These are phyloP conservation scores for Boletellus dicymbophilus DNA, from an alignment of 1,284 basidiomycete genomes.

Conservation along the genomic window DNA sequence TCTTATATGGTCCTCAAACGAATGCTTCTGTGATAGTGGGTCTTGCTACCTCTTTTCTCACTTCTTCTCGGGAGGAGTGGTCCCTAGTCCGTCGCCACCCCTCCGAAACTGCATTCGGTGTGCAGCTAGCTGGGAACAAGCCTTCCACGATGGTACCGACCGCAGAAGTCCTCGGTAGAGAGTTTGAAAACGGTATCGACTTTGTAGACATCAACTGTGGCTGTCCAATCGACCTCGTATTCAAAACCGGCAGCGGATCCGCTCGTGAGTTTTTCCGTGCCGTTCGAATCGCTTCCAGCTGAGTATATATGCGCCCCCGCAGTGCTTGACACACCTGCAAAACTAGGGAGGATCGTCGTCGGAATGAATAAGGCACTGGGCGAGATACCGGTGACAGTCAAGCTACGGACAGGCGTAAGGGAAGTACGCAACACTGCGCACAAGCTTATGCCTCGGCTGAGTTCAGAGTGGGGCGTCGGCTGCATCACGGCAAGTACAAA, in stretches of 20 bases:
- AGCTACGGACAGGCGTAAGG: conserved; percentile 91
- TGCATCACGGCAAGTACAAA: conserved; percentile 71
- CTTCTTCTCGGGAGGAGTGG: conserved; percentile 90
- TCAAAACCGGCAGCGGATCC: conserved; percentile 88
- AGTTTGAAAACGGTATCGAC: conserved; percentile 69
- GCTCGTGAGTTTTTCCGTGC: conserved; percentile 57
- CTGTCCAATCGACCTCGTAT: conserved; percentile 97
- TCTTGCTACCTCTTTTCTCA: conserved; percentile 78
- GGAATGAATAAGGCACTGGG: conserved; percentile 94
- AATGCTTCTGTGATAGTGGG: conserved; percentile 56
- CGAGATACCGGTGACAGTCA: conserved; percentile 94
- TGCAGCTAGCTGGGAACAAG: conserved; percentile 84
- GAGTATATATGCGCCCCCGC: neutral
- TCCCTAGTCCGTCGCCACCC: conserved; percentile 87
- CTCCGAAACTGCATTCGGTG: conserved; percentile 88
- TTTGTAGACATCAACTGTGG: conserved; percentile 97
- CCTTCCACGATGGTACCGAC: conserved; percentile 77
- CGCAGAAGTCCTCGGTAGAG: conserved; percentile 81
- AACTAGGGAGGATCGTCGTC: conserved; percentile 84
- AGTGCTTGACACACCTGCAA: conserved; percentile 84
- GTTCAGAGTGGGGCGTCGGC: conserved; percentile 75
- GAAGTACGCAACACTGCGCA: conserved; percentile 87
- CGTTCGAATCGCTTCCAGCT: neutral
- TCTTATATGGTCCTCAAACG: neutral
- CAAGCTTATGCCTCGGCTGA: conserved; percentile 88